A percentile compares a stretch with the other conserved stretches of the same genome.
These are phyloP conservation scores for Purshia tridentata DNA, from an alignment of 306 rosid genomes.

Conservation along the genomic window DNA sequence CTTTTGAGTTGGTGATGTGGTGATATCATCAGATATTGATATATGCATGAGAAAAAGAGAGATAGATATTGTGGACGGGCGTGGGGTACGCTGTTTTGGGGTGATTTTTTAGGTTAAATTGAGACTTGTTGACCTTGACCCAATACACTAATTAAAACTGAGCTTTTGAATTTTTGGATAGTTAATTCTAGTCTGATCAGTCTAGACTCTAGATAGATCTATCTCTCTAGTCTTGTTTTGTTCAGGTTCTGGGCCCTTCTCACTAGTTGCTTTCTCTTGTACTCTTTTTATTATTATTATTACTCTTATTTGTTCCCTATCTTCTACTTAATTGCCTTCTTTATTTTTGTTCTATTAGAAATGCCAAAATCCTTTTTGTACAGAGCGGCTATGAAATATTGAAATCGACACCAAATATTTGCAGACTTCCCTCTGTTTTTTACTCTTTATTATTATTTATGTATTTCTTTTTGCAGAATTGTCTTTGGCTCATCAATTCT, in stretches of 20 bases:
- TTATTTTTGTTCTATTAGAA: not conserved
- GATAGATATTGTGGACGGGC: not conserved
- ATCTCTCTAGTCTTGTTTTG: not conserved
- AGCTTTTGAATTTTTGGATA: not conserved
- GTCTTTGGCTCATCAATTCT: conserved; percentile 9
- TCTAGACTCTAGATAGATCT: too few species aligned
- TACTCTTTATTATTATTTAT: not conserved
- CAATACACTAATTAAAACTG: not conserved
- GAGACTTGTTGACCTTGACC: not conserved
- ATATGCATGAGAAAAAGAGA: not conserved
- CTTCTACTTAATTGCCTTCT: not conserved
- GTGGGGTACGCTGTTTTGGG: too few species aligned
- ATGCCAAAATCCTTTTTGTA: not conserved
- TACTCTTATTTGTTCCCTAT: not conserved
- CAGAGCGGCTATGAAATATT: not conserved
- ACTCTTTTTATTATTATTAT: conserved; percentile 2
- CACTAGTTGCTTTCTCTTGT: conserved; percentile 23
- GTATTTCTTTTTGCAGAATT: not conserved
- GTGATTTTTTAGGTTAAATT: too few species aligned
- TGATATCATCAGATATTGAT: not conserved
- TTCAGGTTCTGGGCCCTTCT: conserved; percentile 18
- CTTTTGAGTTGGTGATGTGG: not conserved
- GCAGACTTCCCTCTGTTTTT: not conserved
- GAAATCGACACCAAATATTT: not conserved
- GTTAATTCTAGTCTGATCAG: too few species aligned